phyloP scores from a whole-genome alignment of 345 rosid genomes.

The Linum trigynum region DNA sequence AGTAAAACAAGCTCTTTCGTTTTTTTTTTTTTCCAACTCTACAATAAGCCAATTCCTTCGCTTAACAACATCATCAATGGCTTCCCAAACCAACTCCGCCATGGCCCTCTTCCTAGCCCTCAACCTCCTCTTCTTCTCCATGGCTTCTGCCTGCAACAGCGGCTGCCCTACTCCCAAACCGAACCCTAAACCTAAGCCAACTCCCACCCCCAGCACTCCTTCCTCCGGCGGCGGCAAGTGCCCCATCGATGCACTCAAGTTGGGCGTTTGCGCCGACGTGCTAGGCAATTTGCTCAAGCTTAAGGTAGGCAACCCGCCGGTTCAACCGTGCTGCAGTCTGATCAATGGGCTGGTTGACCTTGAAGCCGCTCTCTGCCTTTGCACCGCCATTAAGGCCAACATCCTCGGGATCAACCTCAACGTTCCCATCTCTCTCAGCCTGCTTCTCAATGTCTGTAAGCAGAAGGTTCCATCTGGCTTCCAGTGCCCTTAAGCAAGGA shows the following conservation, averaged over 20 bases:
- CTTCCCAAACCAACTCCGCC: neutral
- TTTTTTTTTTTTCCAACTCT: too few relatives aligned
- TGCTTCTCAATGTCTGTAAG: neutral
- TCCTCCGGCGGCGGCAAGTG: neutral
- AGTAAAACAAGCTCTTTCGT: too few relatives aligned
- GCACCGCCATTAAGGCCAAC: constrained; percentile 1
- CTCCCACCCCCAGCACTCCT: neutral
- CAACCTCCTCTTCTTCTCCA: neutral
- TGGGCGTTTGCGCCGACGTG: constrained; percentile 2
- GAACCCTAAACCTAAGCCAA: neutral
- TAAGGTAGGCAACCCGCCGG: neutral
- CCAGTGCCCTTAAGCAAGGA: neutral
- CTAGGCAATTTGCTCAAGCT: neutral
- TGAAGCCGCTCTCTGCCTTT: neutral
- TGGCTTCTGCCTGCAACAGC: neutral
- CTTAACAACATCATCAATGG: neutral
- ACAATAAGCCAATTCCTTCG: too few relatives aligned
- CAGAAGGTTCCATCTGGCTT: constrained; percentile 5
- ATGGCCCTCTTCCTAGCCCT: neutral
- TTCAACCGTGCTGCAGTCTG: neutral
- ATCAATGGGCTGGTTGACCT: neutral
- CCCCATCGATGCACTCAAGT: constrained; percentile 3
- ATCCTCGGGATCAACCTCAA: neutral
- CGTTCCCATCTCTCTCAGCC: neutral
- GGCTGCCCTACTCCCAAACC: neutral